phyloP scores from a whole-genome alignment of 768 basidiomycete species.

The Suillus cothurnatus region DNA sequence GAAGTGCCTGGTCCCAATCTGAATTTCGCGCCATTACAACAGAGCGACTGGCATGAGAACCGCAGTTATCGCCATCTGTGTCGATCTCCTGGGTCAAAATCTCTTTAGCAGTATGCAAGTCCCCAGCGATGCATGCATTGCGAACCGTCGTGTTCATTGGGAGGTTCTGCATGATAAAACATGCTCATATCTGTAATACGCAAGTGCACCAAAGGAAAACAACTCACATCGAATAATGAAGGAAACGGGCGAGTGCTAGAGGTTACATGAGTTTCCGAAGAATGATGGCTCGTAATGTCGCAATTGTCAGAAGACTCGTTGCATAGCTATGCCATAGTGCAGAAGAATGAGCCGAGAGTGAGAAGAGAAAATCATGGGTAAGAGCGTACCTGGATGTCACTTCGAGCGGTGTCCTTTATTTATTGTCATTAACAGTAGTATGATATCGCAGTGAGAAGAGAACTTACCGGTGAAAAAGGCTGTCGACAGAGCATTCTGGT shows the following conservation, averaged over 20 bases:
- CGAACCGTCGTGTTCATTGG: neutral
- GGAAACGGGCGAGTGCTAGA: neutral
- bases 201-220: neutral
- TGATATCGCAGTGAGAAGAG: neutral
- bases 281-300: neutral
- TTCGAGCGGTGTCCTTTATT: neutral
- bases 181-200: neutral
- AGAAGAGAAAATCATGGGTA: neutral
- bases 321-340: neutral
- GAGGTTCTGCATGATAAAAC: neutral
- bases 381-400: neutral
- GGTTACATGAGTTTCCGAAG: neutral
- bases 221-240: neutral
- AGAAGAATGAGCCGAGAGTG: neutral
- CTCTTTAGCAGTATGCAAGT: conserved; percentile 3
- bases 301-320: neutral
- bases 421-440: neutral
- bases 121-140: neutral
- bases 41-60: neutral
- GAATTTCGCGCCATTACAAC: neutral
- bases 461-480: neutral
- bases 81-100: neutral
- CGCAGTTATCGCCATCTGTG: neutral
- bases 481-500: neutral
- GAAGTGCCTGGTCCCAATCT: neutral